Evolutionary conservation across 306 rosid species (phyloP).

Genomic region (Quillaja saponaria): DNA sequence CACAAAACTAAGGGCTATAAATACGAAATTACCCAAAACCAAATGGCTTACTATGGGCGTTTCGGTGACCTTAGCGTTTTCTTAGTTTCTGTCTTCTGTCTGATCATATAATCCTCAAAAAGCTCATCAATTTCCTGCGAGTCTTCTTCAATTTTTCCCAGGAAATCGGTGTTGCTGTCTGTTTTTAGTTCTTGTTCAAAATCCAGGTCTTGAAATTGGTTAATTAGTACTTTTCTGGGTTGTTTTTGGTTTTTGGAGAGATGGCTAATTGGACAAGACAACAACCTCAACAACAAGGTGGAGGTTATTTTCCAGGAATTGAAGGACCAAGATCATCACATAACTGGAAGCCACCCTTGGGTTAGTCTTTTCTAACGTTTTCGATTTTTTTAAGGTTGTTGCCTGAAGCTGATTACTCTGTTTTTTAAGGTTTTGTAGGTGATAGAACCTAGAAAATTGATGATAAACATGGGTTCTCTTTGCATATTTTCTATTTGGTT

Average conservation of each 20-base stretch:
- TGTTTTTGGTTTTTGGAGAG: constrained; percentile 1
- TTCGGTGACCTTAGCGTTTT: no score
- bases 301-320: constrained; percentile 40
- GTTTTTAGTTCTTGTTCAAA: background rate
- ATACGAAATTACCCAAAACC: no score
- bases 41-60: no score
- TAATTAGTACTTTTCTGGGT: constrained; percentile 22
- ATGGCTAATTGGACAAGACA: constrained; percentile 74
- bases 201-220: background rate
- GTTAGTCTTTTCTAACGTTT: constrained; percentile 34
- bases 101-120: no score
- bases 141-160: no score
- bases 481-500: background rate
- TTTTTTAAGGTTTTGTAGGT: background rate
- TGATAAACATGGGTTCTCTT: background rate
- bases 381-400: constrained; percentile 5
- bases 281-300: constrained; percentile 35
- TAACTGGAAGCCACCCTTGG: constrained; percentile 55
- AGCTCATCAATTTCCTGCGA: no score
- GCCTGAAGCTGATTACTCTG: constrained; percentile 11
- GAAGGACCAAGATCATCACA: constrained; percentile 41
- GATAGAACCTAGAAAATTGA: constrained; percentile 26
- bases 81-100: no score
- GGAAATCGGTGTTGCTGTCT: no score
- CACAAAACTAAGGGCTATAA: no score